Evolutionary conservation across 345 rosid species (phyloP).

Genomic region (Cardamine chenopodiifolia): DNA sequence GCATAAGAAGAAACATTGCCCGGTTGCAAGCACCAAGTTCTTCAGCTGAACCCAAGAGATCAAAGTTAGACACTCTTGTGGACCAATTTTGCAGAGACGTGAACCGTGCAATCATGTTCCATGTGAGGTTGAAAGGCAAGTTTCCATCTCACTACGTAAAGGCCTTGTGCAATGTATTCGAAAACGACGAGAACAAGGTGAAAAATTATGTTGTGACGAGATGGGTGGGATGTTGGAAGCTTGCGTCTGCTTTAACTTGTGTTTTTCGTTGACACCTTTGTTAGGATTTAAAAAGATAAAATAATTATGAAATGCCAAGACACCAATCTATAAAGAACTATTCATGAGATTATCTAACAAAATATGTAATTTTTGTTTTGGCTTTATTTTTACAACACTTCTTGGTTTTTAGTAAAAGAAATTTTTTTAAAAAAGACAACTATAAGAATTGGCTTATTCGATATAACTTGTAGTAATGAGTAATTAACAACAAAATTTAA

Average conservation of each 20-base stretch:
- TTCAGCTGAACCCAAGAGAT: slow-evolving; percentile 3
- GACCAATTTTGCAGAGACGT: background rate
- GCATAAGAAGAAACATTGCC: slow-evolving; percentile 25
- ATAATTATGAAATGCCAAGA: background rate
- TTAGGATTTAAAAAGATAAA: background rate
- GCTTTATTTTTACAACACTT: background rate
- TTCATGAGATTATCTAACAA: background rate
- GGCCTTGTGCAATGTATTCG: slow-evolving; percentile 32
- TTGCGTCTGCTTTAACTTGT: slow-evolving; percentile 10
- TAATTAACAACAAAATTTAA: too few species aligned
- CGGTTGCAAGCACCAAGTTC: background rate
- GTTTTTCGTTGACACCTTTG: slow-evolving; percentile 9
- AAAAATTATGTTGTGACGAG: slow-evolving; percentile 17
- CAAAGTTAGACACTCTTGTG: background rate
- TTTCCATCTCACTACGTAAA: slow-evolving; percentile 14
- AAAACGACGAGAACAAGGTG: slow-evolving; percentile 15
- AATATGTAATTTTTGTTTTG: background rate
- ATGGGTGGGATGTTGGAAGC: slow-evolving; percentile 11
- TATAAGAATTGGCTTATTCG: too few species aligned
- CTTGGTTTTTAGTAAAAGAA: background rate
- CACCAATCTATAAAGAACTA: background rate
- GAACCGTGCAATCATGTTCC: slow-evolving; percentile 7
- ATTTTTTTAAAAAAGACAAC: too few species aligned
- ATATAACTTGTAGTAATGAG: too few species aligned
- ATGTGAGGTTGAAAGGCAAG: background rate